Percentiles rank a stretch among this genome's conserved stretches.
Evolutionary conservation across 2,329 filamentous ascomycete genomes (phyloP).

Genomic region (Biscogniauxia sp.): DNA sequence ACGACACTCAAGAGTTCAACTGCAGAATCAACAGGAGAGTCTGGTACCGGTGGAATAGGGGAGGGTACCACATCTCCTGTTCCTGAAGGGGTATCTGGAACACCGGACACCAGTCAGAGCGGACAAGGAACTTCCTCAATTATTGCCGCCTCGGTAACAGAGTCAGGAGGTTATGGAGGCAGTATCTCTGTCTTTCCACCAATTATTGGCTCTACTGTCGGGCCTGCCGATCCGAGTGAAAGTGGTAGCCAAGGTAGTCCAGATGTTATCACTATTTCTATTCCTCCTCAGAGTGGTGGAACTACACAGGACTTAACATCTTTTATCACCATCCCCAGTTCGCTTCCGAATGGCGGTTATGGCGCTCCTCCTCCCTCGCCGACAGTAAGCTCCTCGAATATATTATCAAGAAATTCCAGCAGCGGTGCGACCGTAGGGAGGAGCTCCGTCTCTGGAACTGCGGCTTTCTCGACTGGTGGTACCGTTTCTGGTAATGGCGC

Average conservation of each 20-base stretch:
- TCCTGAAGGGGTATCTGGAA: conserved; percentile 10
- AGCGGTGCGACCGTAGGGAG: not conserved
- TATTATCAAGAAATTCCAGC: conserved; percentile 16
- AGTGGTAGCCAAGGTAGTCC: conserved; percentile 10
- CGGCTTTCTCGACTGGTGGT: not conserved
- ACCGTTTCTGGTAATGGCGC: not conserved
- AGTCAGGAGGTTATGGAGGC: conserved; percentile 13
- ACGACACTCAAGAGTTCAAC: too few species aligned
- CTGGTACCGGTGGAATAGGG: too few species aligned
- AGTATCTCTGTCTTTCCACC: conserved; percentile 8
- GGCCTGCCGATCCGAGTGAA: not conserved
- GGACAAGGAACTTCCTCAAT: not conserved
- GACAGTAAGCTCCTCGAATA: conserved; percentile 13
- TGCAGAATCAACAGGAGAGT: too few species aligned
- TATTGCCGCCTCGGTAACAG: conserved; percentile 7
- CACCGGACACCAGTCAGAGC: conserved; percentile 16
- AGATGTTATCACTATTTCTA: not conserved
- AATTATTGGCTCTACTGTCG: conserved; percentile 4
- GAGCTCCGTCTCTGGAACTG: conserved; percentile 9
- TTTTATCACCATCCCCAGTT: conserved; percentile 4
- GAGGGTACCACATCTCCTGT: too few species aligned
- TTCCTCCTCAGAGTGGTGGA: not conserved
- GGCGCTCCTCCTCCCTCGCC: conserved; percentile 19
- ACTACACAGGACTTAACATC: not conserved
- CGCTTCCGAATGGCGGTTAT: conserved; percentile 23